Conservation (phyloP, 176 grass and related monocot species). For the Tillandsia leiboldiana region DNA sequence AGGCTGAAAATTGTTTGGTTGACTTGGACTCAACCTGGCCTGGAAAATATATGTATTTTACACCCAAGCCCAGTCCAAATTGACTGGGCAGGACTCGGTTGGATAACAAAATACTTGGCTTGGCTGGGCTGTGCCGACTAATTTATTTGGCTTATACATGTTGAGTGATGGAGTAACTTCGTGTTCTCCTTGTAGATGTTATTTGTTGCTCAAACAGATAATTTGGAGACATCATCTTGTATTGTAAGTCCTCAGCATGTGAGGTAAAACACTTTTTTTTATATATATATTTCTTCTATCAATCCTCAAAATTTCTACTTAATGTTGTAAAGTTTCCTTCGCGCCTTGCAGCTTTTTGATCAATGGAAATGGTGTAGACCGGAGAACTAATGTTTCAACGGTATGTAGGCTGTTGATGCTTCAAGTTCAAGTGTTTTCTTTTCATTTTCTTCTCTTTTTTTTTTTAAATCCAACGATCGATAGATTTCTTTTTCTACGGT, state of each 20-base stretch:
- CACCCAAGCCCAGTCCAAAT: no score
- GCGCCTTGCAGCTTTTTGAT: constrained; percentile 66
- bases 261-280: constrained; percentile 46
- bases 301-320: constrained; percentile 10
- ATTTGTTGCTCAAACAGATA: constrained; percentile 67
- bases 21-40: background rate
- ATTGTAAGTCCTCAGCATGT: constrained; percentile 61
- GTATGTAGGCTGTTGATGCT: constrained; percentile 25
- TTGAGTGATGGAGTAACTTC: background rate
- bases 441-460: constrained; percentile 16
- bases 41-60: background rate
- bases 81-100: no score
- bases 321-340: constrained; percentile 9
- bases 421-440: constrained; percentile 2
- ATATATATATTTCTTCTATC: background rate
- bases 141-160: background rate
- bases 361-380: constrained; percentile 86
- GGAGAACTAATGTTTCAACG: constrained; percentile 79
- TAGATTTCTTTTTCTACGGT: background rate
- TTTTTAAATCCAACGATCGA: constrained; percentile 2
- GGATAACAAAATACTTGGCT: background rate
- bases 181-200: constrained; percentile 46
- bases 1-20: background rate
- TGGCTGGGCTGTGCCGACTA: background rate
- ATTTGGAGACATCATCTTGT: constrained; percentile 71